Conservation (phyloP, 345 rosid genomes). For the Gossypium herbaceum region DNA sequence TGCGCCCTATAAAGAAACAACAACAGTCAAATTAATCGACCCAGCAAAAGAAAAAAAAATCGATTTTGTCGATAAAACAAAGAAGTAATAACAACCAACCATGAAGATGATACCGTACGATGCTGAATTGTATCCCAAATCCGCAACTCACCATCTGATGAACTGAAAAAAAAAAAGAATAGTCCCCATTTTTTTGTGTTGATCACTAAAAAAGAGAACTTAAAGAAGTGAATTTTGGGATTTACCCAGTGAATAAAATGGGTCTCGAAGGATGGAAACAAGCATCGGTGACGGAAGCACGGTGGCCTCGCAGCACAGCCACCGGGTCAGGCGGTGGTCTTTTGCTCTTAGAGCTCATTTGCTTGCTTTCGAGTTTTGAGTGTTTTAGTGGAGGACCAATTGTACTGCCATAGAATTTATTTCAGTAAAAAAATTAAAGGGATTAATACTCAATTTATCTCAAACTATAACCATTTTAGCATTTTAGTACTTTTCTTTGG, state of each 20-base stretch:
- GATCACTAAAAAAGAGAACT: too few relatives aligned
- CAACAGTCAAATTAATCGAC: neutral
- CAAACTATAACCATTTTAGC: too few relatives aligned
- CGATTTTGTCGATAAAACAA: neutral
- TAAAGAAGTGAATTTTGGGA: neutral
- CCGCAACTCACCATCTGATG: conserved; percentile 85
- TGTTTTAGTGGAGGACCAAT: too few relatives aligned
- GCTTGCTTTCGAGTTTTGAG: neutral
- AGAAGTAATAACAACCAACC: conserved; percentile 43
- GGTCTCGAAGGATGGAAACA: conserved; percentile 71
- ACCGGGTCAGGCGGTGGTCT: conserved; percentile 81
- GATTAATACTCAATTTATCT: too few relatives aligned
- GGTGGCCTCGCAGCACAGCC: conserved; percentile 88
- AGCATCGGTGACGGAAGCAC: conserved; percentile 79
- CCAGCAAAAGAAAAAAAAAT: neutral
- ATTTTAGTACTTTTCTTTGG: too few relatives aligned
- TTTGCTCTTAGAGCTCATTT: conserved; percentile 61
- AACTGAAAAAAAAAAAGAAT: conserved; percentile 36
- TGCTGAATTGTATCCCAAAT: conserved; percentile 78
- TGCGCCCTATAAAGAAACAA: conserved; percentile 55
- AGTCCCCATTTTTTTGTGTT: neutral
- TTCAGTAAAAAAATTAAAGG: too few relatives aligned
- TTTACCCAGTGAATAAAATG: conserved; percentile 73
- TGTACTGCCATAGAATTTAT: too few relatives aligned
- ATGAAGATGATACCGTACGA: conserved; percentile 66